Evolutionary conservation across 495 filamentous ascomycete species (phyloP), one percentile per base, ranked within the genome.

Genomic region (Echria macrotheca): DNA sequence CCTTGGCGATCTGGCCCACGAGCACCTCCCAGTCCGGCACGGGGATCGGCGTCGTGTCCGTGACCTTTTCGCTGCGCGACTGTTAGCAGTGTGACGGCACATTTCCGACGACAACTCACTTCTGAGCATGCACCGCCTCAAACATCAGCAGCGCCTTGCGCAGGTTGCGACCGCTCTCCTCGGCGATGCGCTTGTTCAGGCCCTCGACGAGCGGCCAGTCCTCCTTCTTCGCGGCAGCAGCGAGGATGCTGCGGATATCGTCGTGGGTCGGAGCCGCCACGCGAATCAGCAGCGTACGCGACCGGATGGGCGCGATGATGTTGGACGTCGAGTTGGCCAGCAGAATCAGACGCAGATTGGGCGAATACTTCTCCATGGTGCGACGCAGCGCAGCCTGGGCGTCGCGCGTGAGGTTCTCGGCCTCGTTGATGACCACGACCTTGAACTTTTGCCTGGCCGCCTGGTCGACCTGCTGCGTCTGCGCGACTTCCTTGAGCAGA

Each of bases 331-430:
- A 89, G 59, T 97, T 96, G 35, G 91, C 94, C 38, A 97, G 70
- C 37, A 98, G 70, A 39, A 98, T 96, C 56, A 98, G 69, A 26
- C 93, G 75, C 53, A 98, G 55, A 66, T 97, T 98, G 17, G 93
- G 91, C 53, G 84, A 89, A 69, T 98, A 98, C 73, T 98, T 98
- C 72, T 98, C 93, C 93, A 98, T 98, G 0, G 93, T 98, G 47
- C 93, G 76, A 63, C 93, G 80, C 63, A 98, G 73, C 42, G 93
- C 93, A 1, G 94, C 94, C 69, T 98, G 93, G 5, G 93, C 93
- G 78, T 98, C 93, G 33, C 93, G 71, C 0, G 85, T 94, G 39
- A 98, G 72, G 58, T 95, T 86, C 58, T 98, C 94, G n/a, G 93
- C 93, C 71, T 98, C 93, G 60, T 98, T 98, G 74, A 98, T 96